Evolutionary conservation across 108 stramenopile species (phyloP), one percentile per base, ranked within the genome.

Genomic region (Aurantiochytrium sp.): DNA sequence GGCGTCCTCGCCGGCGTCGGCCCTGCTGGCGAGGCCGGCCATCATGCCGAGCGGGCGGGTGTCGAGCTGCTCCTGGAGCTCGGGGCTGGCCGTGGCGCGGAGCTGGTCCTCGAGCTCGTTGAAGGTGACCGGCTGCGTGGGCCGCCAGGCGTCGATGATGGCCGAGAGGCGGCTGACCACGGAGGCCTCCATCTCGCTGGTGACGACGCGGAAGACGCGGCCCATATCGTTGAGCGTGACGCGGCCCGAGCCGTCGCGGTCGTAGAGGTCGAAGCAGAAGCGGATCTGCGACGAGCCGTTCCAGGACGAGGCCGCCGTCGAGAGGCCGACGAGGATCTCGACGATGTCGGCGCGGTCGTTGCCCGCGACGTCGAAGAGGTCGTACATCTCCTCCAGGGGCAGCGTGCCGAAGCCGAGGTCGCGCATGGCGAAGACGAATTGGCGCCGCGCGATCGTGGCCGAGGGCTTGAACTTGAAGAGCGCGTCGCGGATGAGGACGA

Each of bases 331-430:
- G 30, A 81, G 39, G 45, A 81, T 81, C 1, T 81, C 73, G 19
- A 81, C 73, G 24, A 81, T 81, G 73, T 81, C 73, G 6, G 73
- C 73, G n/a, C 12, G n/a, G 39, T 81, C 73, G 45, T 37, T 81
- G 6, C 73, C 45, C 1, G 36, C 45, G 6, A 6, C 42, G 24
- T 81, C 73, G 24, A 81, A 81, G 21, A 81, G 30, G 32, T 81
- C 73, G 30, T 81, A 81, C n/a, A 81, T 81, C 10, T 41, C 73
- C 12, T 81, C 73, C 36, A 81, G 45, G 0, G 73, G 73, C 1
- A 81, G 73, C 17, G 42, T 48, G 19, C 42, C 73, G 1, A 27
- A 81, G n/a, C 73, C 73, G 12, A 81, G 45, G 45, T 81, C 73
- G 42, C 27, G 39, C 73, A 81, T 81, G 12, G 73, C 73, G 32